Conservation (phyloP, 352 stramenopile species). For the Phytophthora lateralis region DNA sequence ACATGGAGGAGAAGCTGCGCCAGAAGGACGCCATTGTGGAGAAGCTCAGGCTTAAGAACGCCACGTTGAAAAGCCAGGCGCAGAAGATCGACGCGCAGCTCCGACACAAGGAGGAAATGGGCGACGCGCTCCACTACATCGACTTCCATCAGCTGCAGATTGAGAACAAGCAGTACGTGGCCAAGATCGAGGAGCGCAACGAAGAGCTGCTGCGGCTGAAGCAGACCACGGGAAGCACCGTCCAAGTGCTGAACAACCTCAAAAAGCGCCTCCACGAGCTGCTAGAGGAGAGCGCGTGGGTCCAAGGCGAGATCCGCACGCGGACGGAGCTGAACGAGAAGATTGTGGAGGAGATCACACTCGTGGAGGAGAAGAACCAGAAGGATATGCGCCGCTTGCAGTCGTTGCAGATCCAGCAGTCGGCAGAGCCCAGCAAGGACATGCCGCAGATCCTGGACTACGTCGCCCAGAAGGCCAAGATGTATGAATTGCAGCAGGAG, state of each 20-base stretch:
- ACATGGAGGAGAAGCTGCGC: constrained; percentile 95
- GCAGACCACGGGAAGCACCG: constrained; percentile 88
- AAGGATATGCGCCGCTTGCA: constrained; percentile 66
- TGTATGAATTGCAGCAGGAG: constrained; percentile 87
- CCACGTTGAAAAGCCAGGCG: constrained; percentile 91
- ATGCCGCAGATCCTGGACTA: constrained; percentile 94
- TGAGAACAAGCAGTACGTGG: constrained; percentile 96
- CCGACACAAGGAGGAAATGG: constrained; percentile 95
- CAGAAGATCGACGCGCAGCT: constrained; percentile 93
- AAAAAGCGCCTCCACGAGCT: constrained; percentile 91
- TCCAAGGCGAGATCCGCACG: constrained; percentile 81
- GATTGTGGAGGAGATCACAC: constrained; percentile 75
- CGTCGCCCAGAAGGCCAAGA: constrained; percentile 88
- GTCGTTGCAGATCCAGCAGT: constrained; percentile 68
- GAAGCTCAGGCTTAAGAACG: constrained; percentile 95
- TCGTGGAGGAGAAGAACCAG: constrained; percentile 75
- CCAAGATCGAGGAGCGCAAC: constrained; percentile 95
- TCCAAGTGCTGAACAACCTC: constrained; percentile 91
- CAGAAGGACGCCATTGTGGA: constrained; percentile 93
- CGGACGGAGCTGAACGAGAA: constrained; percentile 90
- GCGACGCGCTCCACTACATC: constrained; percentile 95
- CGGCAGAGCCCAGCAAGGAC: constrained; percentile 73
- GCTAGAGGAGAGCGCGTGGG: constrained; percentile 80
- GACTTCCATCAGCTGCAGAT: constrained; percentile 97
- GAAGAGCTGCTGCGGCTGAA: constrained; percentile 94